phyloP scores from a whole-genome alignment of 352 stramenopile genomes.

The Pythium phragmiticola region DNA sequence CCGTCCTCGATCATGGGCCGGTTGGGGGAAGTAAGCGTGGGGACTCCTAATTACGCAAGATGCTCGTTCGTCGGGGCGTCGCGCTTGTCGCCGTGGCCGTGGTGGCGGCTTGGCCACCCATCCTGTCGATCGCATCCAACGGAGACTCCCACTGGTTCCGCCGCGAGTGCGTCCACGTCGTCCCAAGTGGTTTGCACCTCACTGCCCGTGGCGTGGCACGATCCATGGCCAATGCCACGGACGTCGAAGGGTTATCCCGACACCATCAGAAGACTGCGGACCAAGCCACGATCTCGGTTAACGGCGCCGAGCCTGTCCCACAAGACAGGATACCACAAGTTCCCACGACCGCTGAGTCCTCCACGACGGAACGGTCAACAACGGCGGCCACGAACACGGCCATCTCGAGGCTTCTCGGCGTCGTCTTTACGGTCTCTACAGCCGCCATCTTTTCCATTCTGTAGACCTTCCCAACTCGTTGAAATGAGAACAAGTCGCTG shows the following conservation, averaged over 20 bases:
- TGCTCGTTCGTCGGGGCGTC: not conserved
- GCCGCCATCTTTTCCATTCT: constrained; percentile 2
- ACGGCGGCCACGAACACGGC: not conserved
- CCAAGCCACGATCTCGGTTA: not conserved
- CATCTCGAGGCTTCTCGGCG: not conserved
- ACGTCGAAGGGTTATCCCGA: not conserved
- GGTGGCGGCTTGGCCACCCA: too few relatives aligned
- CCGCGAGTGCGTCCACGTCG: not conserved
- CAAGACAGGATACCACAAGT: not conserved
- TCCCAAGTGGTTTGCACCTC: not conserved
- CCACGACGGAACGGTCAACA: too few relatives aligned
- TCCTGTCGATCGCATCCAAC: not conserved
- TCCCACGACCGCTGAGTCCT: too few relatives aligned
- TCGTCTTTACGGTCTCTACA: constrained; percentile 2
- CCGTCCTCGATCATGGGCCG: not conserved
- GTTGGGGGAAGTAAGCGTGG: not conserved
- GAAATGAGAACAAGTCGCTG: too few relatives aligned
- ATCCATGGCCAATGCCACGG: not conserved
- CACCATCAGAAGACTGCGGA: not conserved
- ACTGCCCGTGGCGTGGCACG: not conserved
- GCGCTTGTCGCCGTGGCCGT: not conserved
- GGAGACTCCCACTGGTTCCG: not conserved
- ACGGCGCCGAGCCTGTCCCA: not conserved
- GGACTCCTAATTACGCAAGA: not conserved
- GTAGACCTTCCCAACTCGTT: not conserved